Evolutionary conservation across 1,284 basidiomycete genomes (phyloP).

Genomic region (Apiotrichum laibachii): DNA sequence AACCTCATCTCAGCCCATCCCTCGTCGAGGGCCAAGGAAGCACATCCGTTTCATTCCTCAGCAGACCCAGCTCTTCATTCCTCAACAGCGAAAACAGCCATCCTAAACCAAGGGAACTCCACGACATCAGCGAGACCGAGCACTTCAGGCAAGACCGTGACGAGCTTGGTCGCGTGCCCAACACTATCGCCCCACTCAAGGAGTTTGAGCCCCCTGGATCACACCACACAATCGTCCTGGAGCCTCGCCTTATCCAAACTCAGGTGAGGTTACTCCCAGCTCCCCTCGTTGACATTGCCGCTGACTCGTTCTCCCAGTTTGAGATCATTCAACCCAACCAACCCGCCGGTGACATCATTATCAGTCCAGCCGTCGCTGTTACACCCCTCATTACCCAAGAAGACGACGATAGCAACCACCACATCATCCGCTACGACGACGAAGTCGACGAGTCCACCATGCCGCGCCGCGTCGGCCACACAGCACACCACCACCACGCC

Average conservation of each 20-base stretch:
- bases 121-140: not conserved
- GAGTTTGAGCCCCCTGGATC: conserved; percentile 40
- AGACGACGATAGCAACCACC: no score
- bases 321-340: not conserved
- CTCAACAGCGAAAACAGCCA: not conserved
- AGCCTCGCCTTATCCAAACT: conserved; percentile 38
- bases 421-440: conserved; percentile 20
- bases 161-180: not conserved
- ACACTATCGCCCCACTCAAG: conserved; percentile 23
- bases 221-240: conserved; percentile 42
- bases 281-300: not conserved
- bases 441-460: conserved; percentile 39
- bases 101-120: not conserved
- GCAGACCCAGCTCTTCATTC: no score
- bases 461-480: no score
- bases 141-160: not conserved
- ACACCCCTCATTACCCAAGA: conserved; percentile 10
- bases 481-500: no score
- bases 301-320: conserved; percentile 11
- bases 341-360: not conserved
- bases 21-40: conserved; percentile 16
- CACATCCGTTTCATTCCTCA: no score
- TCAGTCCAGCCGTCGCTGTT: conserved; percentile 33
- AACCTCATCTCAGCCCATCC: conserved; percentile 13
- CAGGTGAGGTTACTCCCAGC: conserved; percentile 30